Percentiles rank a stretch among this genome's conserved stretches.
Conservation (phyloP, 768 basidiomycete genomes). For the Cubamyces sp. region DNA sequence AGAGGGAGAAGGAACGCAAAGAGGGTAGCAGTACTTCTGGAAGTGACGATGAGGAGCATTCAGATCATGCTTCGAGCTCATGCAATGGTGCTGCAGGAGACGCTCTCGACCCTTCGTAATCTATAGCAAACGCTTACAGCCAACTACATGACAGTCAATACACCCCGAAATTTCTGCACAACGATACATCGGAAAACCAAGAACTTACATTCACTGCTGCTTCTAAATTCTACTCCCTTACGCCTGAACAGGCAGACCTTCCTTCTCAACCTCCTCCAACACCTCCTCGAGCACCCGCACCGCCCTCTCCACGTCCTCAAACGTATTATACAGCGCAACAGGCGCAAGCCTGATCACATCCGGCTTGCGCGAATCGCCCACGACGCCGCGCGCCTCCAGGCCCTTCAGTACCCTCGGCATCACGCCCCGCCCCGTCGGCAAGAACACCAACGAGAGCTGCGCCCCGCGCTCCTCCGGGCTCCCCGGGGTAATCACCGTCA, state of each 20-base stretch:
- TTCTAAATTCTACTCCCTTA: background rate
- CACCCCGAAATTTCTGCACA: too few relatives aligned
- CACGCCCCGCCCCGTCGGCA: conserved; percentile 57
- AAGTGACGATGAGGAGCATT: background rate
- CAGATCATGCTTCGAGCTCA: too few relatives aligned
- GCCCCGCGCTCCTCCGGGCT: conserved; percentile 73
- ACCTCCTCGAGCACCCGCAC: conserved; percentile 66
- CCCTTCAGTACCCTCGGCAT: conserved; percentile 74
- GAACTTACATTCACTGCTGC: background rate
- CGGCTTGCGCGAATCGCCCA: conserved; percentile 91
- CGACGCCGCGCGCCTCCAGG: conserved; percentile 71
- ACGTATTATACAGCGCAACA: conserved; percentile 83
- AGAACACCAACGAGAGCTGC: conserved; percentile 85
- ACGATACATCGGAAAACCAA: too few relatives aligned
- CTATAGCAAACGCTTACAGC: too few relatives aligned
- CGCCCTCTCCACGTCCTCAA: conserved; percentile 75
- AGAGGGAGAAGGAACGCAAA: background rate
- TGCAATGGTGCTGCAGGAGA: too few relatives aligned
- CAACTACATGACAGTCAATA: too few relatives aligned
- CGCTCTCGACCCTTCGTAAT: too few relatives aligned
- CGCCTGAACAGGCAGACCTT: conserved; percentile 11
- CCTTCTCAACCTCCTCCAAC: conserved; percentile 41
- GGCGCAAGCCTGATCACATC: conserved; percentile 92
- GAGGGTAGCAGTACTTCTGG: background rate
- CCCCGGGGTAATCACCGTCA: conserved; percentile 92